Conservation (phyloP, 2,329 filamentous ascomycete species). For the Diaporthe australafricana region DNA sequence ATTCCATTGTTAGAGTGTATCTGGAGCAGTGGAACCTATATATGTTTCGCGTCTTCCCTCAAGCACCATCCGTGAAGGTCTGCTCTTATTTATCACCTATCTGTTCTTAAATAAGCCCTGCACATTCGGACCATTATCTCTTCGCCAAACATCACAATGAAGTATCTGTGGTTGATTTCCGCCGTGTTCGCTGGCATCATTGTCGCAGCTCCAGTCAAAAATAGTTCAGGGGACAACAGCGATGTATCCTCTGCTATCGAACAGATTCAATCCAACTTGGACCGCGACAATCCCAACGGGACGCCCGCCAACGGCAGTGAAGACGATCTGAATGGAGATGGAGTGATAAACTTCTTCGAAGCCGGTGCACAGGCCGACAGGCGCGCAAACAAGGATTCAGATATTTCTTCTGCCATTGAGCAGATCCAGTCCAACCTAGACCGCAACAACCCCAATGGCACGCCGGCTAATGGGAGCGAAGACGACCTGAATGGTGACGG, state of each 20-base stretch:
- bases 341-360: constrained; percentile 18
- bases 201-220: constrained; percentile 1
- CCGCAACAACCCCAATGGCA: constrained; percentile 22
- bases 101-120: no score
- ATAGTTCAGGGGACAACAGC: not conserved
- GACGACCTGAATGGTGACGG: constrained; percentile 21
- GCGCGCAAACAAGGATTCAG: not conserved
- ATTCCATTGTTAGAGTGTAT: no score
- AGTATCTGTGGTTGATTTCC: not conserved
- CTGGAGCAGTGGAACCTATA: no score
- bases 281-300: constrained; percentile 22
- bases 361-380: constrained; percentile 16
- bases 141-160: not conserved
- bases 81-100: no score
- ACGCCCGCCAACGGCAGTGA: constrained; percentile 10
- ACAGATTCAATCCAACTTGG: constrained; percentile 4
- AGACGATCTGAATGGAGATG: constrained; percentile 20
- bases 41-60: no score
- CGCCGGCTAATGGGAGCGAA: not conserved
- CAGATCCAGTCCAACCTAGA: constrained; percentile 13
- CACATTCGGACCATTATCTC: not conserved
- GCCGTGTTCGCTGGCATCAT: not conserved
- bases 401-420: not conserved
- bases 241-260: not conserved
- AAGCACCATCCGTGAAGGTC: no score